Percentiles rank a stretch among this genome's conserved stretches.
Evolutionary conservation across 2,329 filamentous ascomycete genomes (phyloP).

Genomic region (Fusarium guadeloupense): DNA sequence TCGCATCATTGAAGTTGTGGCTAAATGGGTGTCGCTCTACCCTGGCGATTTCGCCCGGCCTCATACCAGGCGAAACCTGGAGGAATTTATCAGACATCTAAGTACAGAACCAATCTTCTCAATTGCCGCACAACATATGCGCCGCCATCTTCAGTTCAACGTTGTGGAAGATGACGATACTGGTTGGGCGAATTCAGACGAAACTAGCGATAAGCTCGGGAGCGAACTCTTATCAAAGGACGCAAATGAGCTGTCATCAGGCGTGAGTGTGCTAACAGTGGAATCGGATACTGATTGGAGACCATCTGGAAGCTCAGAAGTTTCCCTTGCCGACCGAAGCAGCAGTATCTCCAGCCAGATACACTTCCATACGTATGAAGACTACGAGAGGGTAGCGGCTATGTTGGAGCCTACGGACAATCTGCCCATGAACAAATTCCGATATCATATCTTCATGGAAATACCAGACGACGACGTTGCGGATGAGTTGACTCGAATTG

Average conservation of each 20-base stretch:
- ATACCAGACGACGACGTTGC: slow-evolving; percentile 86
- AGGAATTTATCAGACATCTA: slow-evolving; percentile 79
- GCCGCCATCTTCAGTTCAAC: slow-evolving; percentile 74
- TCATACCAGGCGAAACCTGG: slow-evolving; percentile 74
- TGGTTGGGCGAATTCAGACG: slow-evolving; percentile 88
- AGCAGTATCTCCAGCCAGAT: slow-evolving; percentile 55
- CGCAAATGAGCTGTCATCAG: slow-evolving; percentile 50
- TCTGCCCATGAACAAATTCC: slow-evolving; percentile 79
- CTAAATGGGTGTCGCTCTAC: slow-evolving; percentile 89
- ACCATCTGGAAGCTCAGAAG: slow-evolving; percentile 58
- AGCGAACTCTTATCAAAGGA: slow-evolving; percentile 52
- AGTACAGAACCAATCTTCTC: slow-evolving; percentile 82
- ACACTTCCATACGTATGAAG: slow-evolving; percentile 74
- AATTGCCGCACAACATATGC: slow-evolving; percentile 86
- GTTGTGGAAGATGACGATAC: slow-evolving; percentile 90
- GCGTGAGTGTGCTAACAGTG: slow-evolving; percentile 59
- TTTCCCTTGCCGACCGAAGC: slow-evolving; percentile 53
- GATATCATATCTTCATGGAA: slow-evolving; percentile 92
- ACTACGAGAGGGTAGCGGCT: slow-evolving; percentile 81
- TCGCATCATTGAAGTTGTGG: slow-evolving; percentile 82
- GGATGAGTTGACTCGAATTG: slow-evolving; percentile 90
- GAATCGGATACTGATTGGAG: slow-evolving; percentile 57
- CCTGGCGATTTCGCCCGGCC: slow-evolving; percentile 91
- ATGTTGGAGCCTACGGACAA: slow-evolving; percentile 75
- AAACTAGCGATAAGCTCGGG: slow-evolving; percentile 50